Evolutionary conservation across 2,329 filamentous ascomycete genomes (phyloP).

Genomic region (Basipetospora chlamydospora): DNA sequence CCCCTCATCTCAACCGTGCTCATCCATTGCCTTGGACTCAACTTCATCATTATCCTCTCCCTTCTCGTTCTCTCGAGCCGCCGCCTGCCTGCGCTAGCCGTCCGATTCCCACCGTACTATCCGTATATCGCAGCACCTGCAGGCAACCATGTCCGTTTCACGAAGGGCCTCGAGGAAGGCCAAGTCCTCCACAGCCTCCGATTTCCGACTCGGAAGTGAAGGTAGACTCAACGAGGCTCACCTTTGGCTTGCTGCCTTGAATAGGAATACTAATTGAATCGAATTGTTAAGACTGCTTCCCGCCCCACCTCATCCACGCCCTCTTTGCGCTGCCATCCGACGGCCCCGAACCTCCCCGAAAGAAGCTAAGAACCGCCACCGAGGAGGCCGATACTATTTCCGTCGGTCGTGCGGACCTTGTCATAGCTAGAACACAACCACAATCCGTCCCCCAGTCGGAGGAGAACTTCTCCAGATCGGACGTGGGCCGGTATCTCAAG

Average conservation of each 20-base stretch:
- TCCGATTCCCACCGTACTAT: too few species aligned
- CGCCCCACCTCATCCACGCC: constrained; percentile 11
- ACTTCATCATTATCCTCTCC: too few species aligned
- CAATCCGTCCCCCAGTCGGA: too few species aligned
- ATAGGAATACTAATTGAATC: too few species aligned
- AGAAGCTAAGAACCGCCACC: constrained; percentile 1
- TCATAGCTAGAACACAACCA: background rate
- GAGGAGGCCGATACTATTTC: background rate
- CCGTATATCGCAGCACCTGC: too few species aligned
- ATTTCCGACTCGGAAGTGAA: background rate
- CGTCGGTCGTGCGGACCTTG: constrained; percentile 1
- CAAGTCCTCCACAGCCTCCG: background rate
- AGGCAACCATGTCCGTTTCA: background rate
- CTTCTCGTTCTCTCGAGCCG: too few species aligned
- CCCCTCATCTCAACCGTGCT: too few species aligned
- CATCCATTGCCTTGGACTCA: too few species aligned
- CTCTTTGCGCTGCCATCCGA: constrained; percentile 11
- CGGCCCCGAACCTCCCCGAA: constrained; percentile 6
- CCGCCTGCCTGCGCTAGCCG: too few species aligned
- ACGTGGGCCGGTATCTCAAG: background rate
- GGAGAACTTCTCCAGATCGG: background rate
- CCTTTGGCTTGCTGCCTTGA: background rate
- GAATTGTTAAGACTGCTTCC: constrained; percentile 14
- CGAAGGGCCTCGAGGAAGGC: background rate
- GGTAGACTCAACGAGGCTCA: background rate